These are phyloP conservation scores for Fusarium xyrophilum DNA, from an alignment of 2,329 filamentous ascomycete genomes.

Conservation along the genomic window DNA sequence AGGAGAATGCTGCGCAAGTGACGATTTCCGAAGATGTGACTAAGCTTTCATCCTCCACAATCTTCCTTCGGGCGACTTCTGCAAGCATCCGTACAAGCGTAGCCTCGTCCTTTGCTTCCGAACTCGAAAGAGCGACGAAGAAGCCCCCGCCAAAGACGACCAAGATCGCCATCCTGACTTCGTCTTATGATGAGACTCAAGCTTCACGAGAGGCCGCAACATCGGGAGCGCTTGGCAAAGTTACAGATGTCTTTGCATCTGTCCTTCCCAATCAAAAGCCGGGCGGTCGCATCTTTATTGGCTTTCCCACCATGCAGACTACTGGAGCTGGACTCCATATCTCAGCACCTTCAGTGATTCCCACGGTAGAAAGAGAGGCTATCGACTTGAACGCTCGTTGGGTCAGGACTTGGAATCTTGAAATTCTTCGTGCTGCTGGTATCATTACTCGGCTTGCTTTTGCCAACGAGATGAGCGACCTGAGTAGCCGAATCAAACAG, in stretches of 20 bases:
- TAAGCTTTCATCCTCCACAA: slow-evolving; percentile 73
- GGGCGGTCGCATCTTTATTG: slow-evolving; percentile 90
- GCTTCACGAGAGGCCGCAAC: slow-evolving; percentile 64
- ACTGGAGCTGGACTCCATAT: slow-evolving; percentile 94
- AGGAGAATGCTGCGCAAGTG: slow-evolving; percentile 69
- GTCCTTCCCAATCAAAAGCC: slow-evolving; percentile 86
- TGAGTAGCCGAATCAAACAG: slow-evolving; percentile 67
- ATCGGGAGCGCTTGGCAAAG: slow-evolving; percentile 58
- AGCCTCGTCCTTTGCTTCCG: slow-evolving; percentile 73
- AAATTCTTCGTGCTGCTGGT: slow-evolving; percentile 88
- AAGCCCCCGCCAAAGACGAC: slow-evolving; percentile 92
- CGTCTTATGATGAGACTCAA: slow-evolving; percentile 83
- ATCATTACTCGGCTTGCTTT: slow-evolving; percentile 91
- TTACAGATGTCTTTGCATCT: slow-evolving; percentile 83
- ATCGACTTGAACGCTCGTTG: slow-evolving; percentile 96
- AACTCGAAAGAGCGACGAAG: slow-evolving; percentile 94
- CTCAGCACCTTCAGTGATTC: slow-evolving; percentile 94
- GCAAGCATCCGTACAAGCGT: slow-evolving; percentile 82
- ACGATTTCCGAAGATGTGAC: slow-evolving; percentile 75
- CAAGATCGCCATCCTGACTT: slow-evolving; percentile 85
- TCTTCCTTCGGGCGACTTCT: slow-evolving; percentile 88
- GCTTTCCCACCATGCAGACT: slow-evolving; percentile 96
- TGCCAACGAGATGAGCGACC: slow-evolving; percentile 81
- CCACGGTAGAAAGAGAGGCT: slow-evolving; percentile 94
- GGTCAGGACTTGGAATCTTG: slow-evolving; percentile 93